Evolutionary conservation across 1,139 yeast species (phyloP).

Genomic region (Blastobotrys capitulatus): DNA sequence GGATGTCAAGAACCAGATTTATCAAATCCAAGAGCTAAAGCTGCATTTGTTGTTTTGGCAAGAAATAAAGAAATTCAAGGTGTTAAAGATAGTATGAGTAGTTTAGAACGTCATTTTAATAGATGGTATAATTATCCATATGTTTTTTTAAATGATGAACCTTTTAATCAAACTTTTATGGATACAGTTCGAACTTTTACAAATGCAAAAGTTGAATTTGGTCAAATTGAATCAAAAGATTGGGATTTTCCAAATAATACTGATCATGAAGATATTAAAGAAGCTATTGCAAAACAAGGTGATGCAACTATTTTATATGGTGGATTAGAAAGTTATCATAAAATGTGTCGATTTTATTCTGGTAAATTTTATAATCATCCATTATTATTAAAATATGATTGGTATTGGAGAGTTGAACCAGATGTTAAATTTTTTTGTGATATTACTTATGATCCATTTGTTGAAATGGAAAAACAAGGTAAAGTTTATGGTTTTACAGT

Average conservation of each 20-base stretch:
- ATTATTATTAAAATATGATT: constrained; percentile 47
- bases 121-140: constrained; percentile 71
- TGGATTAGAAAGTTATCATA: constrained; percentile 55
- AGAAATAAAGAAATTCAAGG: constrained; percentile 53
- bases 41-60: constrained; percentile 68
- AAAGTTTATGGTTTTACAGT: constrained; percentile 68
- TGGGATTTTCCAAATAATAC: constrained; percentile 65
- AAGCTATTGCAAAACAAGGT: constrained; percentile 43
- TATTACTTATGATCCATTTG: constrained; percentile 69
- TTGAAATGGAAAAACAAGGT: constrained; percentile 58
- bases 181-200: constrained; percentile 38
- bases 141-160: constrained; percentile 70
- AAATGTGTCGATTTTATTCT: constrained; percentile 73
- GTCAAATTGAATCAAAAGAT: constrained; percentile 42
- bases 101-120: constrained; percentile 63
- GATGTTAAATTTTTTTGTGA: constrained; percentile 59
- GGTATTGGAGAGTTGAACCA: constrained; percentile 82
- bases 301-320: constrained; percentile 57
- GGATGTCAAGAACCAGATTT: constrained; percentile 35
- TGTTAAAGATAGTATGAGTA: constrained; percentile 48
- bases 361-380: constrained; percentile 60
- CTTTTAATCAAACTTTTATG: constrained; percentile 56
- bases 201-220: constrained; percentile 53
- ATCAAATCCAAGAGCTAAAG: constrained; percentile 49
- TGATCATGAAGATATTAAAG: constrained; percentile 36